Base-by-base conservation (phyloP, 169 alveolate genomes). In the Eimeria necatrix region DNA sequence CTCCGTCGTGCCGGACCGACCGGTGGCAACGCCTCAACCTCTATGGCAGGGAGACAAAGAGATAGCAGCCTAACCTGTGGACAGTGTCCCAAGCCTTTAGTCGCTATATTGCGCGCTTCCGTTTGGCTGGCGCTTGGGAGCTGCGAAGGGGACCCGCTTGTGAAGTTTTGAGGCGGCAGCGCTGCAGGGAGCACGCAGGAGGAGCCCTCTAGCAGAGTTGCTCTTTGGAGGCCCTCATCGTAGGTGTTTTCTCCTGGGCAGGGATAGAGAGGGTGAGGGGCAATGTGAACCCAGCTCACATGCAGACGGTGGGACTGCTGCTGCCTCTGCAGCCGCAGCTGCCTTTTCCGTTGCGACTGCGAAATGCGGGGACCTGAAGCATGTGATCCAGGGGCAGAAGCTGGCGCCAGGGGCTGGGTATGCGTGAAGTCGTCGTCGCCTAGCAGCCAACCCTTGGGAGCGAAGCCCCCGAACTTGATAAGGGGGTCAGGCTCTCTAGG, bases 291-390 rank as follows among this genome's bases (percentile, higher is more conserved):
- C 90, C 90, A 81, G 26, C 74, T 81, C 74, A 81, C 9, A 71
- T 81, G 90, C 70, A 81, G 90, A 4, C 70, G 48, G 53, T 53
- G 90, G 73, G 8, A 71, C 73, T 81, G 90, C 90, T 53, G 74
- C 90, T 53, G 70, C 52, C 73, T 46, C 73, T 81, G 90, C 73
- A 20, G 90, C 90, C 90, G 90, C 90, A 51, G 90, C 90, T 81
- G 90, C 74, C 73, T 56, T 71, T 60, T 81, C 73, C 90, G n/a
- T 71, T 81, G 90, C 49, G 90, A 81, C 90, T 81, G 90, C 53
- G 90, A 32, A 4, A 53, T 56, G 74, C 90, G 90, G 26, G 90
- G 52, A 32, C 74, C 90, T 53, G 64, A 76, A 4, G 81, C 24
- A 18, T 6, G 22, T 5, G 41, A 53, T 7, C 61, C 85, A 4